Conservation (phyloP, 1,139 yeast species). For the Diutina mesorugosa region DNA sequence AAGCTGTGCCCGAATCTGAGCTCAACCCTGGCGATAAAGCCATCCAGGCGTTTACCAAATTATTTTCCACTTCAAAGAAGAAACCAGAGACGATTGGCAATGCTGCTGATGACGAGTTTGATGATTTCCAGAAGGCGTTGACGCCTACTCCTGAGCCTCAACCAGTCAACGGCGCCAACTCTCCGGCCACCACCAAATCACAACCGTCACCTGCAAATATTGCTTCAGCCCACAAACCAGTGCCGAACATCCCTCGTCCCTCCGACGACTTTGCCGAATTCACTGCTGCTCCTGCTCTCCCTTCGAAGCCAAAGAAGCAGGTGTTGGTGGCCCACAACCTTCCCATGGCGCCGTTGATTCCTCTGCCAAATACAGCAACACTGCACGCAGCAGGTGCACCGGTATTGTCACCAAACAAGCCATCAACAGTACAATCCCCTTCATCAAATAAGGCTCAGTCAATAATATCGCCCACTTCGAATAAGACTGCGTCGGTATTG, state of each 20-base stretch:
- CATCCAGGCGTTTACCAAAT: background rate
- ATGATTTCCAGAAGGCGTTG: background rate
- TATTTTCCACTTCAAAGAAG: background rate
- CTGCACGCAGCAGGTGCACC: no score
- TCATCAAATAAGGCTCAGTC: no score
- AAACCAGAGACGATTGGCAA: background rate
- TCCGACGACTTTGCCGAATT: background rate
- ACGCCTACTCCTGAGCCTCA: background rate
- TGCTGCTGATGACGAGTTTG: background rate
- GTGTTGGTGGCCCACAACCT: background rate
- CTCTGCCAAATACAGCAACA: background rate
- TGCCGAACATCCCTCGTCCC: background rate
- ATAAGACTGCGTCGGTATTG: no score
- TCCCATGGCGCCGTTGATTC: background rate
- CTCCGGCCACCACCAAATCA: background rate
- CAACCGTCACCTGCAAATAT: background rate
- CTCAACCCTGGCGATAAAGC: background rate
- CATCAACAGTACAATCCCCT: no score
- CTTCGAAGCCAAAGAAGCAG: background rate
- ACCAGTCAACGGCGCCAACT: background rate
- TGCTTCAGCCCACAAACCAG: background rate
- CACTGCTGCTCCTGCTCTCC: background rate
- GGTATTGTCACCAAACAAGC: no score
- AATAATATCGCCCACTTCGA: no score
- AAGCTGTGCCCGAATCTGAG: background rate